Evolutionary conservation across 1,284 basidiomycete genomes (phyloP).

Genomic region (Malassezia restricta): DNA sequence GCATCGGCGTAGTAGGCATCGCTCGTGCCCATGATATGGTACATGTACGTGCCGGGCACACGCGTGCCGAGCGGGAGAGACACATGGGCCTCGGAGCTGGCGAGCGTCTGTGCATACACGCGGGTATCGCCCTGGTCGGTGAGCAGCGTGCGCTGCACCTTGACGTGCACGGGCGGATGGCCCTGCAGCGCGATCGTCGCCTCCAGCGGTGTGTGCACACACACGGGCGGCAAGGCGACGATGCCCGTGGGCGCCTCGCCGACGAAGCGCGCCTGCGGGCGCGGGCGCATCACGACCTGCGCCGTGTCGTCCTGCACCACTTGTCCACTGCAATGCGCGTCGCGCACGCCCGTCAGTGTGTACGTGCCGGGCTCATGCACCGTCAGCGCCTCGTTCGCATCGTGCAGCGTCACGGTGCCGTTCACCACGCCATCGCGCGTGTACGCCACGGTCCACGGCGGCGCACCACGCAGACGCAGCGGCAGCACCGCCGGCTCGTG

Average conservation of each 20-base stretch:
- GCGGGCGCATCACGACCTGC: conserved; percentile 61
- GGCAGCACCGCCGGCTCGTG: conserved; percentile 54
- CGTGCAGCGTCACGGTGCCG: conserved; percentile 51
- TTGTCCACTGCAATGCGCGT: conserved; percentile 70
- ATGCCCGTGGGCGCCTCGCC: conserved; percentile 17
- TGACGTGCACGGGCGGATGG: conserved; percentile 44
- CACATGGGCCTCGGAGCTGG: conserved; percentile 57
- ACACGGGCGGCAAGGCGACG: conserved; percentile 59
- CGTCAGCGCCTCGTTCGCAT: conserved; percentile 60
- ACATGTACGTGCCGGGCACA: conserved; percentile 67
- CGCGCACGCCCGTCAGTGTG: conserved; percentile 61
- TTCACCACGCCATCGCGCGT: conserved; percentile 47
- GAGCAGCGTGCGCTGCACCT: conserved; percentile 20
- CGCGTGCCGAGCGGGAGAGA: conserved; percentile 72
- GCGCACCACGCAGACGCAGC: conserved; percentile 42
- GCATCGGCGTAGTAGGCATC: conserved; percentile 57
- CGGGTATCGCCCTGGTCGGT: conserved; percentile 1
- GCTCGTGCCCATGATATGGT: conserved; percentile 74
- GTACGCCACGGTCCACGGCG: conserved; percentile 59
- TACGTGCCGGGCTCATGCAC: conserved; percentile 65
- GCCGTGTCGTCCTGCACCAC: conserved; percentile 59
- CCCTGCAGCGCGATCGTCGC: conserved; percentile 69
- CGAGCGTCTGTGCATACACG: conserved; percentile 8
- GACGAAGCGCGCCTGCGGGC: conserved; percentile 51
- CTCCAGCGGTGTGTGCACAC: conserved; percentile 65